phyloP scores from a whole-genome alignment of 495 filamentous ascomycete species.

The Glonium stellatum region DNA sequence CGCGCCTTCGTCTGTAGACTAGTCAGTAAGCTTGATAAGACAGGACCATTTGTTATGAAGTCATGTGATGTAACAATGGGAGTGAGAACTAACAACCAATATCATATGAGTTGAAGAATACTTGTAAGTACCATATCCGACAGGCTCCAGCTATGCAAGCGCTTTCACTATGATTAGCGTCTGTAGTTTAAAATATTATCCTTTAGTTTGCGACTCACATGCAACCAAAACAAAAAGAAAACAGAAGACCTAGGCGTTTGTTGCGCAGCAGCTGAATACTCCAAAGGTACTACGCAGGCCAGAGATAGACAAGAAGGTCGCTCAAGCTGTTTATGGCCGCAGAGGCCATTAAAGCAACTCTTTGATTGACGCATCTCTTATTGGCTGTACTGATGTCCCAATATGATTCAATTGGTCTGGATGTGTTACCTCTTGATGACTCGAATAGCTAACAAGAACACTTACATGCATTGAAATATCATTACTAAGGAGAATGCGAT shows the following conservation, averaged over 20 bases:
- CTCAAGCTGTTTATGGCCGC: slow-evolving; percentile 23
- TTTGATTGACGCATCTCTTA: slow-evolving; percentile 17
- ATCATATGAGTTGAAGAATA: neutral
- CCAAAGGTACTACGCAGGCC: slow-evolving; percentile 21
- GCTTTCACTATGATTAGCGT: too few relatives aligned
- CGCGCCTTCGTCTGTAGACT: slow-evolving; percentile 1
- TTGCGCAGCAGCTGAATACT: slow-evolving; percentile 23
- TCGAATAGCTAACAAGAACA: neutral
- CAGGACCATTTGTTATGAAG: neutral
- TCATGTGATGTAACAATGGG: too few relatives aligned
- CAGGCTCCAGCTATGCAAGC: neutral
- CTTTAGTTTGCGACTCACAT: too few relatives aligned
- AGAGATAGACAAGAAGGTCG: slow-evolving; percentile 12
- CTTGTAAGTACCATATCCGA: neutral
- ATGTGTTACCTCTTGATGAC: too few relatives aligned
- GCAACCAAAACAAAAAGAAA: slow-evolving; percentile 14
- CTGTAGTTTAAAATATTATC: too few relatives aligned
- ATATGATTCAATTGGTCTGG: slow-evolving; percentile 1
- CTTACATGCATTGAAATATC: slow-evolving; percentile 21
- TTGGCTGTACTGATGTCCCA: slow-evolving; percentile 10
- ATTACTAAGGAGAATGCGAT: slow-evolving; percentile 15
- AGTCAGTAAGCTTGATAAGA: neutral
- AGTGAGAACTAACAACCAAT: neutral
- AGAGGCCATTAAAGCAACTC: slow-evolving; percentile 9
- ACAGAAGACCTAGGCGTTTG: slow-evolving; percentile 18